Base-by-base conservation (phyloP, 2,329 filamentous ascomycete species). In the Colletotrichum trifolii region DNA sequence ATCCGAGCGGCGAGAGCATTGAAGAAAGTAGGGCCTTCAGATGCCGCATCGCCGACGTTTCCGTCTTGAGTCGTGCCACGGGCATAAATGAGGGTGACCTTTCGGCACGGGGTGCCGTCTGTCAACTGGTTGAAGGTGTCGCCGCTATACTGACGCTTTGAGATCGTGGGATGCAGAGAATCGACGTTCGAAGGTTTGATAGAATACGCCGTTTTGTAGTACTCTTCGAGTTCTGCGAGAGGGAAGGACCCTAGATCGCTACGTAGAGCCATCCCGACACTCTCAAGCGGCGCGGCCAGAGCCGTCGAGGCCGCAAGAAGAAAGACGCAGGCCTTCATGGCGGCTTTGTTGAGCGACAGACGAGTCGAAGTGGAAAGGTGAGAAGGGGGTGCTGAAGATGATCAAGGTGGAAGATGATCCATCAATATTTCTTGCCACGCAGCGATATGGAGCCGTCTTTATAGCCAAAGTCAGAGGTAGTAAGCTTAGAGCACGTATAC, bases 51-150 rank as follows among this genome's bases (percentile, higher is more conserved):
- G 17, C 85, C 85, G 56, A 87, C 81, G 68, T 85, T 87, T 43
- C 83, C 84, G 1, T 64, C 40, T 71, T 87, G 83, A 5, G 78
- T 81, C 4, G 85, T 86, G 8, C 85, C 85, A 13, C 85, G 80
- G 17, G 85, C 85, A 68, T 84, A 87, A 69, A 88, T 82, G 54
- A 87, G 73, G 5, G 83, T 87, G 62, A 85, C 78, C 35, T 76
- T 70, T 46, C 79, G 81, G 73, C 82, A 84, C 7, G 62, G 10
- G 10, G 67, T 67, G 52, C 67, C 67, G n/a, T 68, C 67, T 13
- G 64, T 67, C 38, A 68, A 64, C 64, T 68, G 67, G 60, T 68
- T 68, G 55, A 50, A 67, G 55, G 55, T 60, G 55, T 60, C 57
- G 15, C 47, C 43, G 40, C 59, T 54, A 56, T 68, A 68, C 60